A percentile compares a stretch with the other conserved stretches of the same genome.
Evolutionary conservation across 129 eudicot species (phyloP).

Genomic region (Helianthus tuberosus): DNA sequence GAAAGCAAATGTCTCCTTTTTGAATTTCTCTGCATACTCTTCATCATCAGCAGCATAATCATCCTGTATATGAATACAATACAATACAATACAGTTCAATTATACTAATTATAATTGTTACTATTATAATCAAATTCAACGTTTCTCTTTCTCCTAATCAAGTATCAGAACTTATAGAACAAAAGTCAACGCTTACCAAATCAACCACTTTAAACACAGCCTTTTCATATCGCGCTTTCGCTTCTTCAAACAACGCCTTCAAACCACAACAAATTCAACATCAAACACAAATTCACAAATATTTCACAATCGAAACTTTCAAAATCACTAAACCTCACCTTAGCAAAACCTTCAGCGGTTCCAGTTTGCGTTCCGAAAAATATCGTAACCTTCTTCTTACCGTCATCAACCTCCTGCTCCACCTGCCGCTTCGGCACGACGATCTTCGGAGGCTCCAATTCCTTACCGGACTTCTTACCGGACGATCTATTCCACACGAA

Average conservation of each 20-base stretch:
- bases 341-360: conserved; percentile 98
- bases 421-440: conserved; percentile 45
- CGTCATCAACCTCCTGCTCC: conserved; percentile 67
- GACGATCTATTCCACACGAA: conserved; percentile 70
- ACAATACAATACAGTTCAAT: too few relatives aligned
- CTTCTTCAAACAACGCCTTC: conserved; percentile 90
- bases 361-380: conserved; percentile 97
- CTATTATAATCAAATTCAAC: conserved; percentile 11
- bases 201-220: conserved; percentile 75
- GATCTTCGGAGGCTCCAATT: conserved; percentile 41
- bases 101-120: neutral
- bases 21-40: conserved; percentile 73
- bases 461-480: conserved; percentile 39
- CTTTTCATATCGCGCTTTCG: conserved; percentile 84
- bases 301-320: neutral
- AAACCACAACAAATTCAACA: conserved; percentile 1
- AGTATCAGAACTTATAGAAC: conserved; percentile 3
- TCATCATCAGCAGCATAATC: conserved; percentile 98
- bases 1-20: conserved; percentile 76
- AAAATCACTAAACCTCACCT: conserved; percentile 42
- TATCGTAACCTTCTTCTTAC: conserved; percentile 78
- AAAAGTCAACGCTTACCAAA: conserved; percentile 61
- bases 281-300: neutral
- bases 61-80: conserved; percentile 49
- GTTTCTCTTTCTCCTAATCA: neutral